Evolutionary conservation across 805 yeast genomes (phyloP).

Genomic region (Wickerhamiella vanderwaltii): DNA sequence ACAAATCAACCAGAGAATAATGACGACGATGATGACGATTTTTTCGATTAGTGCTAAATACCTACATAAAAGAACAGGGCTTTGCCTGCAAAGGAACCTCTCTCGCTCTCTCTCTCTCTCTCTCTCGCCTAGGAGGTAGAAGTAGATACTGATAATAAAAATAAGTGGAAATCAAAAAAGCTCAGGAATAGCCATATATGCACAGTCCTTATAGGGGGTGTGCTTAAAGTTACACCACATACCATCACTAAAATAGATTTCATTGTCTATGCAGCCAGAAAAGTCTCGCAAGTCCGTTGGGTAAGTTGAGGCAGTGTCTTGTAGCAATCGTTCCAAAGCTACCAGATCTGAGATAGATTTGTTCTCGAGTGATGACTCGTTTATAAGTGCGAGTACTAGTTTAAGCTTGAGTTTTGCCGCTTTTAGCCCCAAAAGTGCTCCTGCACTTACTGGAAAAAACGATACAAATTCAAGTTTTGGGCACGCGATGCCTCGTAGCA

Average conservation of each 20-base stretch:
- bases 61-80: no score
- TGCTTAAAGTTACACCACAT: constrained; percentile 9
- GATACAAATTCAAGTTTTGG: constrained; percentile 2
- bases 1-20: not conserved
- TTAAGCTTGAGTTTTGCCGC: not conserved
- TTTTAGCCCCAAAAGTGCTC: not conserved
- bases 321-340: constrained; percentile 5
- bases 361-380: not conserved
- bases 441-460: not conserved
- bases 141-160: no score
- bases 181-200: not conserved
- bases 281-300: constrained; percentile 7
- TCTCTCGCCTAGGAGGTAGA: no score
- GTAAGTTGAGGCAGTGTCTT: constrained; percentile 1
- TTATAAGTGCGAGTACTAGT: constrained; percentile 5
- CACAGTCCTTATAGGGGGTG: not conserved
- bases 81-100: no score
- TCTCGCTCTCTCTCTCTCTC: no score
- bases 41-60: constrained; percentile 30
- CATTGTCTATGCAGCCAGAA: constrained; percentile 1
- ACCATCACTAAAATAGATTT: constrained; percentile 6
- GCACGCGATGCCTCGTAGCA: not conserved
- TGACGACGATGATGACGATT: constrained; percentile 29
- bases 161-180: no score
- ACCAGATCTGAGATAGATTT: not conserved